Base-by-base conservation (phyloP, 1,284 basidiomycete genomes). In the Sporisorium reilianum region DNA sequence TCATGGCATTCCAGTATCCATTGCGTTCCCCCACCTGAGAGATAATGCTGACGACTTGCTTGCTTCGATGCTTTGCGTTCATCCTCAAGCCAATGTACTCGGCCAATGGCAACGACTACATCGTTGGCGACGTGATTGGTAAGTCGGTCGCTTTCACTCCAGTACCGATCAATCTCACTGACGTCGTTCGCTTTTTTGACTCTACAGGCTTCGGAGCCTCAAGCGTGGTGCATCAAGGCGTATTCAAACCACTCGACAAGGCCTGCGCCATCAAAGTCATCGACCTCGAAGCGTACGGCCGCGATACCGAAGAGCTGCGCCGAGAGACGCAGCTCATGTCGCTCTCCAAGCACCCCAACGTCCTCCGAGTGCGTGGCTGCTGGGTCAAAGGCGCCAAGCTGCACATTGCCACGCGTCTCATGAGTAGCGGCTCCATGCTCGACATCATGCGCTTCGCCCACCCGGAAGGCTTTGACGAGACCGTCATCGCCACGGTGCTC, bases 261-360 rank as follows among this genome's bases (percentile, higher is more conserved):
- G 89, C 91, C 7, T 93, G 92, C 77, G 93, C 93, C 0, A 89
- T 94, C 83, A 94, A 94, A 85, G 91, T 95, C 56, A 89, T 95
- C 58, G 93, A 95, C 82, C 89, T 95, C 57, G 93, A 95, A 88
- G 45, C 88, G 92, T 71, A 80, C 75, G 70, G 81, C 58, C 56
- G 85, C 65, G 71, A 82, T 68, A 46, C 68, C 66, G 66, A 77
- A 71, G 69, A 77, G 41, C 88, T 94, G 11, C 90, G 91, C 73
- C 88, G 92, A 56, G 94, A 95, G 85, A 95, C 94, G 0, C 92
- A 92, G 58, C 88, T 95, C 49, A 95, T 95, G 94, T 93, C 92
- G 3, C 88, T 95, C 2, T 92, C 91, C n/a, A 95, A 95, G 82
- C 93, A 95, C 75, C 93, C 93, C 26, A 94, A 95, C 77, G 92